Conservation (phyloP, 108 stramenopile species). For the Nannochloropsis gaditana region DNA sequence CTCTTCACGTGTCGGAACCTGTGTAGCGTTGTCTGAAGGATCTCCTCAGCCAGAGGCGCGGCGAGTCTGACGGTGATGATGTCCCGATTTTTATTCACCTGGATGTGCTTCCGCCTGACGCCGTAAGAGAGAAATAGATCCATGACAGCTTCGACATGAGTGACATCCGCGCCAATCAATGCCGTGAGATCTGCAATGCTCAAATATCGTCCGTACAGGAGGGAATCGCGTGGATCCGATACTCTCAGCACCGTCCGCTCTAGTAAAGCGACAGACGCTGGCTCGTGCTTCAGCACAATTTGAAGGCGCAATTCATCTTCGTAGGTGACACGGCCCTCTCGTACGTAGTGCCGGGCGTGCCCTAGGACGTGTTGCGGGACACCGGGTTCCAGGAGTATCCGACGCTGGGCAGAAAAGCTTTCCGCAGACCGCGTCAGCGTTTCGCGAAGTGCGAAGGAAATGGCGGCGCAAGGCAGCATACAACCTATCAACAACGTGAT, state of each 20-base stretch:
- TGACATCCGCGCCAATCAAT: neutral
- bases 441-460: too few relatives aligned
- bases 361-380: neutral
- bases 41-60: neutral
- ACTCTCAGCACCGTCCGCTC: neutral
- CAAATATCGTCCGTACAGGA: neutral
- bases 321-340: conserved; percentile 5
- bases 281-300: neutral
- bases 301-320: conserved; percentile 2
- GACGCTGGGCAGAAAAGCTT: neutral
- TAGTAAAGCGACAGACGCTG: neutral
- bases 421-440: conserved; percentile 2
- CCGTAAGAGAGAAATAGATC: neutral
- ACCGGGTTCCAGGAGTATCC: neutral
- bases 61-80: neutral
- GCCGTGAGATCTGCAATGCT: neutral
- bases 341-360: neutral
- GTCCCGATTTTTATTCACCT: neutral
- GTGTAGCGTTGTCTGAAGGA: neutral
- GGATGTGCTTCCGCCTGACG: neutral
- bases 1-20: neutral
- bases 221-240: neutral
- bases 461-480: too few relatives aligned
- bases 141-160: neutral
- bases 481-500: too few relatives aligned